phyloP scores from a whole-genome alignment of 106 monocot genomes.

The Gastrodia elata region DNA sequence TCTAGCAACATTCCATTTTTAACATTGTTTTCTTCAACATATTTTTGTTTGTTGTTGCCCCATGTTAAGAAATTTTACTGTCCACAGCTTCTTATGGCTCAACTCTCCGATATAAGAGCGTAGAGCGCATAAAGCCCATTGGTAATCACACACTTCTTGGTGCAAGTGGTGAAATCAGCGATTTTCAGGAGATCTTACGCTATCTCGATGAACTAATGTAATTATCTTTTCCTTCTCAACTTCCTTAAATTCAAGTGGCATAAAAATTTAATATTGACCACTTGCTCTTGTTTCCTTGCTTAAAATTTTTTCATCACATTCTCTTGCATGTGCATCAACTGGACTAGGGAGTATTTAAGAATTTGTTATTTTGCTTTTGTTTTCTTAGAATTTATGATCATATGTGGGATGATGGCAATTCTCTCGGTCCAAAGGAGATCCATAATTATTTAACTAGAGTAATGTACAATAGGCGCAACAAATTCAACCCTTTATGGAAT shows the following conservation, averaged over 20 bases:
- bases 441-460: slow-evolving; percentile 72
- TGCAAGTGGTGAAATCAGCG: slow-evolving; percentile 87
- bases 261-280: not conserved
- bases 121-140: slow-evolving; percentile 69
- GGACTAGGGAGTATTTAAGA: not conserved
- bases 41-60: not conserved
- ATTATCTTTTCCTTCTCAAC: not conserved
- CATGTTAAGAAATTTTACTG: not conserved
- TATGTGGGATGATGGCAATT: slow-evolving; percentile 94
- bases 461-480: slow-evolving; percentile 88
- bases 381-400: slow-evolving; percentile 58
- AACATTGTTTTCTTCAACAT: too few relatives aligned
- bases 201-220: slow-evolving; percentile 84
- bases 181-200: slow-evolving; percentile 79
- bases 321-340: not conserved
- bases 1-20: too few relatives aligned
- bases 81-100: slow-evolving; percentile 77
- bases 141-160: slow-evolving; percentile 82
- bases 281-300: not conserved
- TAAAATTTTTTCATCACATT: not conserved
- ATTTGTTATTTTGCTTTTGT: not conserved
- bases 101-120: slow-evolving; percentile 74
- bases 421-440: slow-evolving; percentile 80
- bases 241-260: not conserved
- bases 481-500: slow-evolving; percentile 78